Conservation (phyloP, 2,329 filamentous ascomycete genomes). For the Venturiaceae sp. region DNA sequence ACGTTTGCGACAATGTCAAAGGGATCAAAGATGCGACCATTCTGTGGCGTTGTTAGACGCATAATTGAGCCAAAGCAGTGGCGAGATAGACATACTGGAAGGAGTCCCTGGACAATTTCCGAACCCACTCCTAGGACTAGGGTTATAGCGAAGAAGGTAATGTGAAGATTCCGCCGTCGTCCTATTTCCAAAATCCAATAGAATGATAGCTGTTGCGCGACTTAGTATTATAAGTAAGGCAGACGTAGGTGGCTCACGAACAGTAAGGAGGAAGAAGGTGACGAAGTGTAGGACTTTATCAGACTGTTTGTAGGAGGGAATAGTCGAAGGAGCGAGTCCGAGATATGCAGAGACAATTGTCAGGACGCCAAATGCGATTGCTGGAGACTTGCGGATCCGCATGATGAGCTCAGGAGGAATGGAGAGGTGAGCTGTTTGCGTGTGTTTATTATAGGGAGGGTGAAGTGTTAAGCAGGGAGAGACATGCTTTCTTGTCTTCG, state of each 20-base stretch:
- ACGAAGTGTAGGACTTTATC: slow-evolving; percentile 83
- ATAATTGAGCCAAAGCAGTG: not conserved
- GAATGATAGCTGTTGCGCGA: slow-evolving; percentile 46
- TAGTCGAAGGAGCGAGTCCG: slow-evolving; percentile 55
- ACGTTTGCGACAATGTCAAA: slow-evolving; percentile 86
- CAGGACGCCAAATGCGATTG: slow-evolving; percentile 40
- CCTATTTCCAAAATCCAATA: slow-evolving; percentile 96
- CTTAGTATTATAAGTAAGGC: not conserved
- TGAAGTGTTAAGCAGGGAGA: not conserved
- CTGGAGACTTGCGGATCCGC: slow-evolving; percentile 55
- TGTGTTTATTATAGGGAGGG: no score
- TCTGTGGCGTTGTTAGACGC: slow-evolving; percentile 16
- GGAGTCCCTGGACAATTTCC: slow-evolving; percentile 63
- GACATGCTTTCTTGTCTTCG: not conserved
- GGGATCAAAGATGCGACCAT: slow-evolving; percentile 54
- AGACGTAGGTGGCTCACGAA: slow-evolving; percentile 24
- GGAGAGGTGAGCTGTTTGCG: no score
- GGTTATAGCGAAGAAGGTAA: slow-evolving; percentile 76
- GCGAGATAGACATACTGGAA: slow-evolving; percentile 43
- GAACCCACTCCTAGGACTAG: slow-evolving; percentile 61
- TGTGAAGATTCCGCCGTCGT: slow-evolving; percentile 72
- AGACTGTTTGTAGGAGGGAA: slow-evolving; percentile 54
- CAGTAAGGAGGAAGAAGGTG: slow-evolving; percentile 83
- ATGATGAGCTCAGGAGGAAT: slow-evolving; percentile 33
- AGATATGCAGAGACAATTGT: slow-evolving; percentile 41